These are phyloP conservation scores for Exutisphaerella laricina DNA, from an alignment of 2,329 filamentous ascomycete species.

Conservation along the genomic window DNA sequence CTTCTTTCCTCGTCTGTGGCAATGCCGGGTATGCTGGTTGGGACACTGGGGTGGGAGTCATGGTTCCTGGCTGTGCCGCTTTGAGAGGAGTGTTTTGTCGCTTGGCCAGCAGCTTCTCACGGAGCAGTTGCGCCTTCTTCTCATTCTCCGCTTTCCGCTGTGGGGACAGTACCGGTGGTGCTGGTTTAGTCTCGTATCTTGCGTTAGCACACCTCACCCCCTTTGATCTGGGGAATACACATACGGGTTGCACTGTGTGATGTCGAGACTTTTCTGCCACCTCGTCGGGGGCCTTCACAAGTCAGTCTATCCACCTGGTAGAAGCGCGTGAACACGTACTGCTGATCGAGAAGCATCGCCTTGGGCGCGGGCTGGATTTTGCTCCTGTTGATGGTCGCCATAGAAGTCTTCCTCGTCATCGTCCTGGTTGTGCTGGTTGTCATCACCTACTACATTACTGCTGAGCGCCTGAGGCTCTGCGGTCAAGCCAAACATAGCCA, in stretches of 20 bases:
- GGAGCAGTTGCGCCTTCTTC: constrained; percentile 31
- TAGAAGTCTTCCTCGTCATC: constrained; percentile 20
- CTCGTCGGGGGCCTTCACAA: constrained; percentile 4
- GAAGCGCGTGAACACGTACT: constrained; percentile 12
- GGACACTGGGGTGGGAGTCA: too few species aligned
- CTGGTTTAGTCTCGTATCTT: too few species aligned
- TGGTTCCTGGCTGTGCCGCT: too few species aligned
- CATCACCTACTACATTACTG: constrained; percentile 19
- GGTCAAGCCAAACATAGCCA: constrained; percentile 16
- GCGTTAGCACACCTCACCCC: too few species aligned
- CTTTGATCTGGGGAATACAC: too few species aligned
- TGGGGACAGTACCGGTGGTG: constrained; percentile 1
- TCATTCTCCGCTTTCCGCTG: constrained; percentile 24
- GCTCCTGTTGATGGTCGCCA: constrained; percentile 11
- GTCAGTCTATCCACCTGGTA: constrained; percentile 18
- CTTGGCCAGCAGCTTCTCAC: constrained; percentile 26
- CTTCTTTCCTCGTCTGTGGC: background rate
- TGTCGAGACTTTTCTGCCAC: background rate
- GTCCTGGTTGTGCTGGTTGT: constrained; percentile 12
- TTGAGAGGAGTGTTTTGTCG: constrained; percentile 21
- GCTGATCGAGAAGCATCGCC: constrained; percentile 14
- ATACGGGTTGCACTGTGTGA: too few species aligned
- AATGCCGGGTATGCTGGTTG: too few species aligned
- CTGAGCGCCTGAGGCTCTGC: constrained; percentile 8
- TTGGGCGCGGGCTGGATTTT: constrained; percentile 1